Percentiles rank a stretch among this genome's conserved stretches.
Conservation (phyloP, 2,329 filamentous ascomycete species). For the Penicillium rolfsii region DNA sequence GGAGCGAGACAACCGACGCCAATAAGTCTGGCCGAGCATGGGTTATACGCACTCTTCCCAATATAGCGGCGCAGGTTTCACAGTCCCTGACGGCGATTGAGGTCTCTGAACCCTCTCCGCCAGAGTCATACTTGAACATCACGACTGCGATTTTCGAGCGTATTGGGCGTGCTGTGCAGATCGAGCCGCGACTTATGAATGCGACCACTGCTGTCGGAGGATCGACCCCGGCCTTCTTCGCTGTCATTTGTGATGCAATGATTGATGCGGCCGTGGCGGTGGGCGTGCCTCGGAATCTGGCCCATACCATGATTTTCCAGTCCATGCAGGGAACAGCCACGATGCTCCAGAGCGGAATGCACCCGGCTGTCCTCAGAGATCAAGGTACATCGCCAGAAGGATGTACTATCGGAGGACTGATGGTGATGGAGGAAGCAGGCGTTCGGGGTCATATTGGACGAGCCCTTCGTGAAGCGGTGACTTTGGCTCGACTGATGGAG, state of each 20-base stretch:
- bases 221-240: conserved; percentile 64
- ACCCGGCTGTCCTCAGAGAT: conserved; percentile 62
- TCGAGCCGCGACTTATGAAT: conserved; percentile 60
- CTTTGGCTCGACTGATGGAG: conserved; percentile 59
- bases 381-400: conserved; percentile 65
- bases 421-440: conserved; percentile 62
- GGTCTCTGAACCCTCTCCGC: conserved; percentile 50
- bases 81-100: conserved; percentile 56
- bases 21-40: conserved; percentile 29
- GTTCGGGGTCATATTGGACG: conserved; percentile 58
- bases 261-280: conserved; percentile 66
- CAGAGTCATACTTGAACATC: conserved; percentile 41
- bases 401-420: conserved; percentile 64
- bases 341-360: conserved; percentile 61
- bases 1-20: conserved; percentile 19
- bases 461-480: conserved; percentile 63
- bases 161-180: conserved; percentile 52
- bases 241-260: conserved; percentile 62
- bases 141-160: conserved; percentile 56
- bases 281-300: conserved; percentile 62
- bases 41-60: conserved; percentile 50
- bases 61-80: conserved; percentile 50
- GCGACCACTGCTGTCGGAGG: conserved; percentile 62
- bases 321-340: conserved; percentile 63
- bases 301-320: conserved; percentile 65